Evolutionary conservation across 495 filamentous ascomycete species (phyloP).

Genomic region (Aspergillus wentii): DNA sequence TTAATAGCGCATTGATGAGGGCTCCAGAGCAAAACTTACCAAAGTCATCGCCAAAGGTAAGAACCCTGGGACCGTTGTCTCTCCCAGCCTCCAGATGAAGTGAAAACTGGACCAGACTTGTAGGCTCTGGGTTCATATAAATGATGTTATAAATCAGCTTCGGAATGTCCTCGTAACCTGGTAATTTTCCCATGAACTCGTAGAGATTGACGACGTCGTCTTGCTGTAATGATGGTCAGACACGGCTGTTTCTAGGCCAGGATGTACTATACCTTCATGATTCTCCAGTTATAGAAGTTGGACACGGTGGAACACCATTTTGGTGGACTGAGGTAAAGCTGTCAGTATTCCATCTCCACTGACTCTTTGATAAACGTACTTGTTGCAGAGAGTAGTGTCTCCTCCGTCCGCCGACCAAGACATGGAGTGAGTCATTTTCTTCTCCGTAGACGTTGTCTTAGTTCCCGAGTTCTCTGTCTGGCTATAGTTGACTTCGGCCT

Average conservation of each 20-base stretch:
- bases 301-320: conserved; percentile 6
- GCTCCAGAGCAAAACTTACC: no score
- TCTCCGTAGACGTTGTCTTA: conserved; percentile 3
- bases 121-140: no score
- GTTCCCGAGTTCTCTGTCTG: conserved; percentile 1
- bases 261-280: no score
- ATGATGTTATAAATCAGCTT: conserved; percentile 1
- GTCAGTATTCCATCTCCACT: neutral
- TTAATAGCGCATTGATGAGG: no score
- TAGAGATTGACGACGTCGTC: conserved; percentile 3
- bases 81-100: no score
- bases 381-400: conserved; percentile 7
- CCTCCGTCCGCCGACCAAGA: conserved; percentile 6
- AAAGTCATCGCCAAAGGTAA: no score
- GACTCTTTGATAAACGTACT: conserved; percentile 2
- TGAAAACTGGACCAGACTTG: no score
- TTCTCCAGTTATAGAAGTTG: conserved; percentile 6
- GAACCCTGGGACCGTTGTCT: no score
- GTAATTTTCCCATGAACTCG: conserved; percentile 5
- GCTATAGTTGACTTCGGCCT: conserved; percentile 5
- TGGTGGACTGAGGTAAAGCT: conserved; percentile 4
- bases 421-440: conserved; percentile 7
- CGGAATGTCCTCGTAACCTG: conserved; percentile 5
- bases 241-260: no score
- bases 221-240: no score